Evolutionary conservation across 1,284 basidiomycete species (phyloP).

Genomic region (Sporisorium sorghi): DNA sequence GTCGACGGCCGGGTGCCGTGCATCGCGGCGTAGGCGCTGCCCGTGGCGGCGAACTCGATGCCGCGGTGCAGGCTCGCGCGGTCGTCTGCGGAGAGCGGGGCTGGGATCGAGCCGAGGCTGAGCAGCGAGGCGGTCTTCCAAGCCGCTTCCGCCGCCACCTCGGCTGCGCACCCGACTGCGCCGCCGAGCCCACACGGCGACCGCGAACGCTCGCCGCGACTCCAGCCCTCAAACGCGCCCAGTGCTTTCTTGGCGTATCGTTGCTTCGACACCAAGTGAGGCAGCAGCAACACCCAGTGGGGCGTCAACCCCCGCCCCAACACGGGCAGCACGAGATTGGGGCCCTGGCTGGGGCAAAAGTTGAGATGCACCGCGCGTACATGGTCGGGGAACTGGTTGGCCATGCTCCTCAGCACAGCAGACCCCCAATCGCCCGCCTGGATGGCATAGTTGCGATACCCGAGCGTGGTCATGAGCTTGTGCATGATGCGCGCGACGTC

Average conservation of each 20-base stretch:
- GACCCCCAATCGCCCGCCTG: conserved; percentile 62
- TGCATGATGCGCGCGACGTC: conserved; percentile 58
- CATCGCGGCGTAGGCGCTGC: conserved; percentile 59
- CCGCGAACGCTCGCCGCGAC: conserved; percentile 10
- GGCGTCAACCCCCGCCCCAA: conserved; percentile 28
- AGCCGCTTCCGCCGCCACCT: conserved; percentile 8
- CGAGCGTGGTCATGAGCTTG: conserved; percentile 56
- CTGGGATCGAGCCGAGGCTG: conserved; percentile 32
- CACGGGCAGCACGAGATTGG: conserved; percentile 39
- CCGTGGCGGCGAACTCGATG: conserved; percentile 48
- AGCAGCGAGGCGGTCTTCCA: conserved; percentile 27
- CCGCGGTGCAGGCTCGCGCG: conserved; percentile 37
- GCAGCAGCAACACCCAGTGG: conserved; percentile 30
- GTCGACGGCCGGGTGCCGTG: conserved; percentile 70
- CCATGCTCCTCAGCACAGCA: conserved; percentile 41
- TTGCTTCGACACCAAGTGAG: conserved; percentile 24
- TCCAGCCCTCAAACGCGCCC: conserved; percentile 29
- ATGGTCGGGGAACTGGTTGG: conserved; percentile 31
- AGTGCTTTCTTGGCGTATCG: conserved; percentile 26
- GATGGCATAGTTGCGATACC: conserved; percentile 54
- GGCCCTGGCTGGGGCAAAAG: conserved; percentile 50
- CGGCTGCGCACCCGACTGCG: conserved; percentile 14
- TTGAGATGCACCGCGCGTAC: conserved; percentile 56
- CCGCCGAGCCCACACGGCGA: conserved; percentile 17
- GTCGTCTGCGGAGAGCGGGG: conserved; percentile 57